These are phyloP conservation scores for Ceratopteris richardii DNA, from an alignment of 75 land plant species.

Conservation along the genomic window DNA sequence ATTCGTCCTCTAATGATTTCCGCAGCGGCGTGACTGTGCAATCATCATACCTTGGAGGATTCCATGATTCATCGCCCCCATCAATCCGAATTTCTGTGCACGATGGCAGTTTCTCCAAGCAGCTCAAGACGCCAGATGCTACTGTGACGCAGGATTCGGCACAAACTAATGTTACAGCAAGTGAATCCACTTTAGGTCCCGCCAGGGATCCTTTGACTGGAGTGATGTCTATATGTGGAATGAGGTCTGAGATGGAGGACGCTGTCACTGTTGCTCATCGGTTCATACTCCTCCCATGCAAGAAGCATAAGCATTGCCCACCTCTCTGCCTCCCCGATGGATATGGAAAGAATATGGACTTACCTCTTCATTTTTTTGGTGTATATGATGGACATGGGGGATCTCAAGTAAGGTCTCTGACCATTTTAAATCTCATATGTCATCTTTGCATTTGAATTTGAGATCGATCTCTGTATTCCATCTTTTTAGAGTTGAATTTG, in stretches of 20 bases:
- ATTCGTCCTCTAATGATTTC: no score
- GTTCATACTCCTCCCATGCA: slow-evolving; percentile 33
- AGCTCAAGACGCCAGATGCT: no score
- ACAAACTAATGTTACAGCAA: no score
- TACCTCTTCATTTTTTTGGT: slow-evolving; percentile 63
- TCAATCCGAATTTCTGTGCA: no score
- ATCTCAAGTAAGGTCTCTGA: slow-evolving; percentile 39
- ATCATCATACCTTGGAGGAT: no score
- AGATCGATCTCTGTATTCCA: no score
- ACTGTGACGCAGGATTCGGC: no score
- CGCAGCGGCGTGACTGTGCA: no score
- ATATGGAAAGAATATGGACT: not conserved
- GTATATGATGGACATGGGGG: slow-evolving; percentile 96
- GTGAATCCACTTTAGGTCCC: no score
- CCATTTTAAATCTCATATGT: not conserved
- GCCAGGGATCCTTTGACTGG: slow-evolving; percentile 41
- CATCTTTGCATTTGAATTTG: no score
- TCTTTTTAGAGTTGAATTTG: not conserved
- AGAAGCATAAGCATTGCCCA: slow-evolving; percentile 36
- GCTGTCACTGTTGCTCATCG: slow-evolving; percentile 41
- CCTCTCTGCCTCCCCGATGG: slow-evolving; percentile 20
- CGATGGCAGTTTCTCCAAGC: no score
- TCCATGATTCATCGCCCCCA: no score
- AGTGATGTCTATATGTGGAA: slow-evolving; percentile 47
- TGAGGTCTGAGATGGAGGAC: slow-evolving; percentile 85